A percentile compares a stretch with the other conserved stretches of the same genome.
These are phyloP conservation scores for Penicillium soppii DNA, from an alignment of 495 filamentous ascomycete genomes.

Conservation along the genomic window DNA sequence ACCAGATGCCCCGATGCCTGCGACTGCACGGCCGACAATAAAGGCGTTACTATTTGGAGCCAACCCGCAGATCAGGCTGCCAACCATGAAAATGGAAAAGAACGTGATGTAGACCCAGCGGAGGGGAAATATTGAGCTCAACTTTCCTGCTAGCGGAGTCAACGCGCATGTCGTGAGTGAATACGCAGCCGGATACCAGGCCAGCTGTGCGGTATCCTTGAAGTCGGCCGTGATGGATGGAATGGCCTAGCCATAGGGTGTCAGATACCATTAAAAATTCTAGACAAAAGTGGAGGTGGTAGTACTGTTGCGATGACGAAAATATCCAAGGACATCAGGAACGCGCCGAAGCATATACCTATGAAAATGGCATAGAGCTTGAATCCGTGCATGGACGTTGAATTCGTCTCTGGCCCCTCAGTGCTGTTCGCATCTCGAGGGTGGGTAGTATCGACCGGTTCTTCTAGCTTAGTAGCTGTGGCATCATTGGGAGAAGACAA, in stretches of 20 bases:
- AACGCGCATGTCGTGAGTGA: conserved; percentile 10
- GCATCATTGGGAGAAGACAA: no score
- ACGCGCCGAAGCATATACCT: no score
- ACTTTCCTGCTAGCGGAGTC: conserved; percentile 7
- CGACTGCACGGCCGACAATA: conserved; percentile 9
- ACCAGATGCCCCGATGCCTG: conserved; percentile 7
- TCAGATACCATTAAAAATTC: no score
- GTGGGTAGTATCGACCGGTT: no score
- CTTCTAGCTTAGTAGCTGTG: no score
- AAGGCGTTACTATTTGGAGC: conserved; percentile 5
- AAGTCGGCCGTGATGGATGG: conserved; percentile 18
- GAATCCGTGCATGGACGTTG: no score
- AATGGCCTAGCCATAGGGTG: no score
- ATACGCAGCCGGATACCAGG: conserved; percentile 15
- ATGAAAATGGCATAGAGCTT: no score
- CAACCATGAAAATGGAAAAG: conserved; percentile 8
- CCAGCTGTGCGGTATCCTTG: conserved; percentile 6
- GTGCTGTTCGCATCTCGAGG: no score
- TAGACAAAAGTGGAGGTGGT: no score
- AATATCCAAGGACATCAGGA: conserved; percentile 11
- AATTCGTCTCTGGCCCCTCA: no score
- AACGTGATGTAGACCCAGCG: conserved; percentile 3
- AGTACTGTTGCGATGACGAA: conserved; percentile 17
- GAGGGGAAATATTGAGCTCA: background rate
- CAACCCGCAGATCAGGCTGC: conserved; percentile 8